Base-by-base conservation (phyloP, 371 early-diverging fungal genomes). In the Syncephalis fuscata region DNA sequence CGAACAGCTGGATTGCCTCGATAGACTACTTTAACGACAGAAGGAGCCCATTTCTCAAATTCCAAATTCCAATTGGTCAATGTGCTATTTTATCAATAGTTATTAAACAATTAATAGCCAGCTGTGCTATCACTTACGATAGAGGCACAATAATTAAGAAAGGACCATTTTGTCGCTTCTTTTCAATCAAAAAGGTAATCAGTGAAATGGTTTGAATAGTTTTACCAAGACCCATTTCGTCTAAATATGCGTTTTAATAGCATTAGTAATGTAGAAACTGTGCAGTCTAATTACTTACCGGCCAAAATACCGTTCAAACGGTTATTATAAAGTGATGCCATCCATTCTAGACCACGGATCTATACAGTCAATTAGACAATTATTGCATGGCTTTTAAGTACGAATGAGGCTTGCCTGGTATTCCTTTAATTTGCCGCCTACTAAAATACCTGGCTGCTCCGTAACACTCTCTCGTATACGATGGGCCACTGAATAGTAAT, bases 131-230 rank as follows among this genome's bases (percentile, higher is more conserved):
- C n/a, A 74, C 78, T 63, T 74, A 76, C 70, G 91, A 90, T 42
- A 92, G 66, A 7, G 93, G 94, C 2, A 92, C 89, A 56, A 93
- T 80, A 50, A 99, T 80, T 37, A 98, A 64, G 56, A 76, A 96
- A 3, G 98, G 98, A 1, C 96, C 96, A 47, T 75, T 76, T 55
- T 88, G 87, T 47, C 73, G 73, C 67, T 94, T 93, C 50, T 68
- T 72, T 54, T 94, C 95, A 47, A 93, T 85, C 50, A 98, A 60
- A 58, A 88, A 91, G 19, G 90, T 84, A 44, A 99, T 76, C 39
- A 99, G 70, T 37, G 97, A 88, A 43, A 99, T 89, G 4, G 99
- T 96, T 64, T 99, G 99, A 51, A 99, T 88, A 2, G 93, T 92
- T 67, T 94, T 92, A 20, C 92, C 94, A 14, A 93, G 62, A 23